Evolutionary conservation across 2,329 filamentous ascomycete species (phyloP).

Genomic region (Paecilomyces sp.): DNA sequence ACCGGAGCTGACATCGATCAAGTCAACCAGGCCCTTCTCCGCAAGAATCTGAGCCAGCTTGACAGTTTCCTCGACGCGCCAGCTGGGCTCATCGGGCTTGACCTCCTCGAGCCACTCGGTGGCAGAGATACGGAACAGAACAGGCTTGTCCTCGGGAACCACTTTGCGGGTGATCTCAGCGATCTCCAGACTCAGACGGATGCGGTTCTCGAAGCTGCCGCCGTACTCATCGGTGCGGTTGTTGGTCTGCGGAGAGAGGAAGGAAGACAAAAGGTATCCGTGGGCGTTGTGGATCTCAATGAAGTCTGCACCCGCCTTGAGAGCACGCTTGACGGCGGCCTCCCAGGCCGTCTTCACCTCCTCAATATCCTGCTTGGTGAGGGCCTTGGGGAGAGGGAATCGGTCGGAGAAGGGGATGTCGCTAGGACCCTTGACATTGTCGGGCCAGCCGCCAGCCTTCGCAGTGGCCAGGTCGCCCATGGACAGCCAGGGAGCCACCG

Average conservation of each 20-base stretch:
- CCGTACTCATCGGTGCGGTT: constrained; percentile 53
- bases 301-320: constrained; percentile 66
- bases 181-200: constrained; percentile 60
- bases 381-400: constrained; percentile 57
- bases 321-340: constrained; percentile 50
- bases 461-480: constrained; percentile 34
- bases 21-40: constrained; percentile 61
- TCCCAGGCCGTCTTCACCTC: constrained; percentile 57
- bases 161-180: constrained; percentile 54
- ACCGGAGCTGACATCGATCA: constrained; percentile 74
- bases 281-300: constrained; percentile 78
- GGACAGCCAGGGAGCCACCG: constrained; percentile 46
- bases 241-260: constrained; percentile 65
- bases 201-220: constrained; percentile 55
- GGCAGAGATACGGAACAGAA: constrained; percentile 67
- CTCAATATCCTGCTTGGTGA: constrained; percentile 63
- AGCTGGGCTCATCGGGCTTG: constrained; percentile 50
- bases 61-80: constrained; percentile 60
- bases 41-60: constrained; percentile 61
- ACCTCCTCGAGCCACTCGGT: constrained; percentile 67
- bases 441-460: constrained; percentile 48
- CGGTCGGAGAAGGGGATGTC: constrained; percentile 56
- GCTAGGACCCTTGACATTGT: constrained; percentile 51
- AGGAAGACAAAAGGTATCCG: constrained; percentile 66
- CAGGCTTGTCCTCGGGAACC: constrained; percentile 61